Conservation (phyloP, 1,139 yeast species). For the Zygoascus meyerae region DNA sequence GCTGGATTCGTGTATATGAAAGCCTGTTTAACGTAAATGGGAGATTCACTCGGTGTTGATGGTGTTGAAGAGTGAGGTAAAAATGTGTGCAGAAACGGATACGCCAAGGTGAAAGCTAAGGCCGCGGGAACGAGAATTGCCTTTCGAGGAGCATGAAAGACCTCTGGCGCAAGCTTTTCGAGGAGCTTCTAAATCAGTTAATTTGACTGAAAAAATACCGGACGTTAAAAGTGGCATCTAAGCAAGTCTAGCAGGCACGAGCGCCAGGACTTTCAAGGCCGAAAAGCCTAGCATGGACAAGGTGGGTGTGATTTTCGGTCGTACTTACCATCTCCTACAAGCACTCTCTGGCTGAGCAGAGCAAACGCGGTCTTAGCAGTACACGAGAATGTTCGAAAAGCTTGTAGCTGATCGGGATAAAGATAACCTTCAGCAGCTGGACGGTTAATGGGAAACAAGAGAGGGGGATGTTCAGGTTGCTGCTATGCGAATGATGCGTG, state of each 20-base stretch:
- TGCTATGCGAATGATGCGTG: no score
- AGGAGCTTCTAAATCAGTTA: conserved; percentile 2
- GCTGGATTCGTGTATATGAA: conserved; percentile 25
- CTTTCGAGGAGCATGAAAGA: conserved; percentile 38
- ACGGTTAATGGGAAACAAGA: no score
- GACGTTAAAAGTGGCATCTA: neutral
- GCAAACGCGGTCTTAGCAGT: no score
- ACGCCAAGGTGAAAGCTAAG: conserved; percentile 46
- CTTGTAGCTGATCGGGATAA: no score
- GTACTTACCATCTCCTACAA: no score
- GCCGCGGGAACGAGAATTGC: conserved; percentile 49
- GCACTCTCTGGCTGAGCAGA: no score
- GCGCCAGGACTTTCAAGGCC: neutral
- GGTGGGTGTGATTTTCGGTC: neutral
- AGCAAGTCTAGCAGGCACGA: no score
- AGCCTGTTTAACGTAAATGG: conserved; percentile 31
- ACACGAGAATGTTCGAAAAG: no score
- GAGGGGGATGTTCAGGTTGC: no score
- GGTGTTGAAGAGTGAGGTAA: neutral
- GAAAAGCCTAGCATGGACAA: neutral
- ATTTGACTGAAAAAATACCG: neutral
- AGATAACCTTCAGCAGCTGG: no score
- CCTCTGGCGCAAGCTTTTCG: conserved; percentile 26
- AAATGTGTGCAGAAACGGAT: conserved; percentile 38
- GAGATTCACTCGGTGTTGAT: conserved; percentile 12